Conservation (phyloP, 73 alveolate species). For the Diophrys sp. region DNA sequence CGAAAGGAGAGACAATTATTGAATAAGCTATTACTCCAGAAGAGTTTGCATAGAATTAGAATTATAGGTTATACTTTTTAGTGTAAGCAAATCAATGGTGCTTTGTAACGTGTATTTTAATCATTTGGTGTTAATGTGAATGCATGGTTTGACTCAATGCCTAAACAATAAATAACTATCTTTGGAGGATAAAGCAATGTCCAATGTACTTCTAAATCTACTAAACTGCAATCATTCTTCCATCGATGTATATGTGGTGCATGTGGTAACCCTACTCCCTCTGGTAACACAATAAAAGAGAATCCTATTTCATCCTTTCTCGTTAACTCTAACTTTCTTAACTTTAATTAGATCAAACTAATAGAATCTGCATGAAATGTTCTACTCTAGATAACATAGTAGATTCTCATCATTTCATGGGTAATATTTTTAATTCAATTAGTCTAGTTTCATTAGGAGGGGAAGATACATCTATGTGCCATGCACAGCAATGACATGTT, state of each 20-base stretch:
- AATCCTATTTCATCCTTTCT: constrained; percentile 37
- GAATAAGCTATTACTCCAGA: constrained; percentile 84
- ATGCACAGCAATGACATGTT: constrained; percentile 59
- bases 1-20: constrained; percentile 50
- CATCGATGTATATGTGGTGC: constrained; percentile 20
- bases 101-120: constrained; percentile 79
- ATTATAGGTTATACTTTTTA: constrained; percentile 75
- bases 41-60: constrained; percentile 72
- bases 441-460: constrained; percentile 45
- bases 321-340: constrained; percentile 41
- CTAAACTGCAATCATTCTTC: constrained; percentile 25
- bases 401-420: constrained; percentile 40
- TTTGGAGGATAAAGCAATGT: constrained; percentile 10
- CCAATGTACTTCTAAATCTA: constrained; percentile 14
- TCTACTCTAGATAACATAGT: constrained; percentile 1
- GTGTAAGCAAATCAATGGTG: constrained; percentile 73
- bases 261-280: neutral
- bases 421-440: constrained; percentile 44
- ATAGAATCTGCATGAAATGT: constrained; percentile 36
- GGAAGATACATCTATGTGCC: constrained; percentile 46
- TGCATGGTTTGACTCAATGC: constrained; percentile 70
- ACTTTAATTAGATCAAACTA: constrained; percentile 47
- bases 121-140: constrained; percentile 81
- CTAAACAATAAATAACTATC: constrained; percentile 40
- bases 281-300: constrained; percentile 44